A percentile compares a stretch with the other conserved stretches of the same genome.
These are phyloP conservation scores for Trichoderma parareesei DNA, from an alignment of 495 filamentous ascomycete species.

Conservation along the genomic window DNA sequence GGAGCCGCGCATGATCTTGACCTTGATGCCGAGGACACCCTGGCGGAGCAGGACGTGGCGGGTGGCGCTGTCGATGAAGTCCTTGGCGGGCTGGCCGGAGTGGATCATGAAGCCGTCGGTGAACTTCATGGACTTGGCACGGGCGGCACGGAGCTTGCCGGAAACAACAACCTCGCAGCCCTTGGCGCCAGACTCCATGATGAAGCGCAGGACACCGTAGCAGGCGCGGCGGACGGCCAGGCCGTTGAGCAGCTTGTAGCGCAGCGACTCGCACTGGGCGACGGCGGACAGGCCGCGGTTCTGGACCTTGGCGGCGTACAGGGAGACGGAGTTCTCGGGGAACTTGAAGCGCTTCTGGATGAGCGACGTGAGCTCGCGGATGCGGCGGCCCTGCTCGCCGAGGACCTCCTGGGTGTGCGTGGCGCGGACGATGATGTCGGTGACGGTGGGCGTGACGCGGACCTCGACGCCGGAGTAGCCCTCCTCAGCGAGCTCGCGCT, in stretches of 20 bases:
- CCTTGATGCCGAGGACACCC: constrained; percentile 99
- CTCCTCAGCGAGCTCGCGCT: constrained; percentile 99
- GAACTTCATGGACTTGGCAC: constrained; percentile 99
- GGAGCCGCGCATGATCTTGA: constrained; percentile 99
- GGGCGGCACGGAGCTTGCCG: constrained; percentile 95
- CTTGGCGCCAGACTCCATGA: constrained; percentile 99
- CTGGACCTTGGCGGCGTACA: constrained; percentile 99
- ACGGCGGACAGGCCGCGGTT: constrained; percentile 99
- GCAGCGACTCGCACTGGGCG: constrained; percentile 98
- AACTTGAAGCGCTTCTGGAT: constrained; percentile 99
- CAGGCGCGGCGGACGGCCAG: constrained; percentile 94
- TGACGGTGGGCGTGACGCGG: constrained; percentile 98
- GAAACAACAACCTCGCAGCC: constrained; percentile 99
- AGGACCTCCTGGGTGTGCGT: constrained; percentile 99
- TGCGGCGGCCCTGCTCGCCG: constrained; percentile 98
- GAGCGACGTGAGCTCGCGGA: constrained; percentile 98
- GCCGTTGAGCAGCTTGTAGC: constrained; percentile 99
- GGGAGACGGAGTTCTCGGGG: constrained; percentile 98
- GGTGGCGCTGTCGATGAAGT: constrained; percentile 97
- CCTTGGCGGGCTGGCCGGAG: constrained; percentile 97
- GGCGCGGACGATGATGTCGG: constrained; percentile 99
- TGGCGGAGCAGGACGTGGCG: constrained; percentile 99
- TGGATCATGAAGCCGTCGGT: constrained; percentile 99
- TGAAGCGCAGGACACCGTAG: constrained; percentile 99
- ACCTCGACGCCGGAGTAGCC: constrained; percentile 99